phyloP scores from a whole-genome alignment of 768 basidiomycete species.

The Tylopilus sp. region DNA sequence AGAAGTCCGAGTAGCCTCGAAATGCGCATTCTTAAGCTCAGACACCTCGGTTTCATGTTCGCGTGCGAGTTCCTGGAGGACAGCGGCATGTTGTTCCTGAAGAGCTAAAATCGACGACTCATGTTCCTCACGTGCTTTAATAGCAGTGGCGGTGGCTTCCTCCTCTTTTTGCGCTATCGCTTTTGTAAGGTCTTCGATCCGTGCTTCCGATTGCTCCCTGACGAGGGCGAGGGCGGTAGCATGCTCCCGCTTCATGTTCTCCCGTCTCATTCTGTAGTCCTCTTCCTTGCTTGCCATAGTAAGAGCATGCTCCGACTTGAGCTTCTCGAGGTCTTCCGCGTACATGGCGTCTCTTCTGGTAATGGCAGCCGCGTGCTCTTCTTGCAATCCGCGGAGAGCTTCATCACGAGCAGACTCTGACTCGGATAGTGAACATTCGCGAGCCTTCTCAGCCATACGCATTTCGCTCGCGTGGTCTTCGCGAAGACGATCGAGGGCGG shows the following conservation, averaged over 20 bases:
- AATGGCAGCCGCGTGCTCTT: slow-evolving; percentile 67
- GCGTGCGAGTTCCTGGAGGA: slow-evolving; percentile 53
- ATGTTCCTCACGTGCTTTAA: slow-evolving; percentile 42
- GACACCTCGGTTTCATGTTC: slow-evolving; percentile 56
- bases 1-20: slow-evolving; percentile 34
- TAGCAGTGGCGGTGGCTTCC: slow-evolving; percentile 38
- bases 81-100: slow-evolving; percentile 52
- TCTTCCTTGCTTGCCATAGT: slow-evolving; percentile 53
- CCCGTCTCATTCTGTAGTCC: slow-evolving; percentile 44
- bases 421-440: slow-evolving; percentile 70
- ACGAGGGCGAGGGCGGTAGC: slow-evolving; percentile 27
- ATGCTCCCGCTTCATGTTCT: slow-evolving; percentile 35
- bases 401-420: slow-evolving; percentile 64
- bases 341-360: slow-evolving; percentile 63
- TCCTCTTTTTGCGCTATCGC: slow-evolving; percentile 47
- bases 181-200: slow-evolving; percentile 62
- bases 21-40: slow-evolving; percentile 47
- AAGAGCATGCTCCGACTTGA: slow-evolving; percentile 61
- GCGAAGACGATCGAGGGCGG: slow-evolving; percentile 63
- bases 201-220: slow-evolving; percentile 37
- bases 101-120: slow-evolving; percentile 45
- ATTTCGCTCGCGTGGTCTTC: slow-evolving; percentile 76
- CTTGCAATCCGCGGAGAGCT: slow-evolving; percentile 63
- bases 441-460: slow-evolving; percentile 70
- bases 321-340: slow-evolving; percentile 58